Evolutionary conservation across 371 early-diverging fungal genomes (phyloP), one percentile per base, ranked within the genome.

Genomic region (Mucor lusitanicus): DNA sequence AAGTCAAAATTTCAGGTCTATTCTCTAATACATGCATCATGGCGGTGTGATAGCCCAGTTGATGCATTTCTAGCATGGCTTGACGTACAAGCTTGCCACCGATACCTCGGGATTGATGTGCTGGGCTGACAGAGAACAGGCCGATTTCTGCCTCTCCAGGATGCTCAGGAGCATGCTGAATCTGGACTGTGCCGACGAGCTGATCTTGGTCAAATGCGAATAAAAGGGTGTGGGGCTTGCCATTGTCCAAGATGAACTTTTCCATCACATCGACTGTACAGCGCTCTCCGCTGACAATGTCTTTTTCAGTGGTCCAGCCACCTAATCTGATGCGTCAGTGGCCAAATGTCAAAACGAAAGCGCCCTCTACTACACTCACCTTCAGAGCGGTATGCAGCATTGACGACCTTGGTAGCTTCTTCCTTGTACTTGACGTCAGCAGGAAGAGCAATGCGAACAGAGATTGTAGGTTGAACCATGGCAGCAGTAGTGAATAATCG

Each of bases 71-170:
- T 2, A 56, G 59, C 63, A 84, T 59, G 1, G 80, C 80, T 28
- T 73, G 71, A 44, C 83, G 80, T n/a, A 87, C 63, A 2, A 87
- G 73, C 48, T 78, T 78, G 59, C 84, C 80, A 19, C 87, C 87
- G 44, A 85, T 82, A 23, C 87, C 87, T 15, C 80, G 70, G 7
- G 86, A 85, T 70, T 87, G 86, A 33, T 76, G 73, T 0, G 70
- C 23, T 25, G 84, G 87, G 13, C 79, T 69, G 12, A 87, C 86
- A 32, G 84, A 77, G 46, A 87, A 80, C 15, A 86, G 70, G 2
- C 86, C 84, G 13, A 85, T 56, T 61, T 78, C 78, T n/a, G 75
- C 77, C 21, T 72, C 72, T 1, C 32, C 44, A 12, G 61, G 40
- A 5, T 61, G 40, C 15, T 60, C 64, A 6, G 64, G 63, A 0